Base-by-base conservation (phyloP, 345 rosid species). In the Punica granatum region DNA sequence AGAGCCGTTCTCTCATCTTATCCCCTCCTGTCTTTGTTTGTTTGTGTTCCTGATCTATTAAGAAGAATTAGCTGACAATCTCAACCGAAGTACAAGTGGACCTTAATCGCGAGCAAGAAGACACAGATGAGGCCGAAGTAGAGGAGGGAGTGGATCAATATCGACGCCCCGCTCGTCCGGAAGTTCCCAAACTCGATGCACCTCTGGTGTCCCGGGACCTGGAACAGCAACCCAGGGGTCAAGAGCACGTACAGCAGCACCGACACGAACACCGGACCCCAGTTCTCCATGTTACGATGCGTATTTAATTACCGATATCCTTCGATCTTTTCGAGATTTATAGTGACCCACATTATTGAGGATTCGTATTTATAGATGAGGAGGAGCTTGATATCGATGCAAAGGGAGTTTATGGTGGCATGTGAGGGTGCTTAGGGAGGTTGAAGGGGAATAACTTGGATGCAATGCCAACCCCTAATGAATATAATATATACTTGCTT, bases 211-310 rank as follows among this genome's bases (percentile, higher is more conserved):
- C 90, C 90, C 0, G 88, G 87, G 9, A 84, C 65, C 80, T 84
- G 88, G 63, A 86, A 84, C 76, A 86, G 48, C 70, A 83, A 75
- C 2, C 88, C 91, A 6, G 91, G 86, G 0, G 81, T 73, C 66
- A 86, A 48, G 64, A 86, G 75, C 62, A 86, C 74, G 23, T 77
- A 84, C 78, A 81, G 71, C 41, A 87, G 32, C 80, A 78, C 77
- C 21, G 89, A 73, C 64, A 85, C 83, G 21, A 85, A 74, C 49
- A 85, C 74, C 4, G 88, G 88, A 3, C 87, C 88, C 93, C 88
- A 85, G 64, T 88, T 82, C 69, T 76, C 76, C 90, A 82, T 85
- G 31, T 61, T 58, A 30, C 37, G 28, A 3, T 10, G n/a, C 6
- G 3, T 19, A 34, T 53, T 1, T 10, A 10, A 11, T 18, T 61